phyloP scores from a whole-genome alignment of 345 rosid genomes.

The Pistacia vera region DNA sequence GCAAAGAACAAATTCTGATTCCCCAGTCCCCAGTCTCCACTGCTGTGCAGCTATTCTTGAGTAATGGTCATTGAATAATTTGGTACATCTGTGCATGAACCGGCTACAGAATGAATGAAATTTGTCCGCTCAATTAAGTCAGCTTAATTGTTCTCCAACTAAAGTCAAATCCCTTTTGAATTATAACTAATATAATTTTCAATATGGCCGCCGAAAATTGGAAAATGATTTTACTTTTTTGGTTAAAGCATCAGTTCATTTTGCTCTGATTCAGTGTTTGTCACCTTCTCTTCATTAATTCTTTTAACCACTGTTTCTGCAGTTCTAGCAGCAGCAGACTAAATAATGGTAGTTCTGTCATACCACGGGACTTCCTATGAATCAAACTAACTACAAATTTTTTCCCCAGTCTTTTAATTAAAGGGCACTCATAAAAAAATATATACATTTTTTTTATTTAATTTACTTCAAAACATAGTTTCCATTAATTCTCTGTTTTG shows the following conservation, averaged over 20 bases:
- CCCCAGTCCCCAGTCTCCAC: conserved; percentile 5
- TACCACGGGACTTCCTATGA: too few species aligned
- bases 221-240: background rate
- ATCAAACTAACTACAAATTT: too few species aligned
- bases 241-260: background rate
- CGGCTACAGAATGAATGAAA: conserved; percentile 4
- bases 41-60: background rate
- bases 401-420: too few species aligned
- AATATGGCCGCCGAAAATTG: background rate
- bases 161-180: background rate
- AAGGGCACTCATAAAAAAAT: too few species aligned
- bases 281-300: background rate
- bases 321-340: background rate
- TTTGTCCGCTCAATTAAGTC: background rate
- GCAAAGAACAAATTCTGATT: conserved; percentile 14
- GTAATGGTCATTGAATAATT: background rate
- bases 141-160: background rate
- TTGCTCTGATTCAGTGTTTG: background rate
- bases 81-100: background rate
- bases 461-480: too few species aligned
- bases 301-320: background rate
- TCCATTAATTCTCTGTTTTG: background rate
- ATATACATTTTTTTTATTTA: too few species aligned
- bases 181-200: background rate
- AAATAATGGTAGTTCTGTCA: too few species aligned